Evolutionary conservation across 208 protist species (phyloP).

Genomic region (Acanthamoeba culbertsoni): DNA sequence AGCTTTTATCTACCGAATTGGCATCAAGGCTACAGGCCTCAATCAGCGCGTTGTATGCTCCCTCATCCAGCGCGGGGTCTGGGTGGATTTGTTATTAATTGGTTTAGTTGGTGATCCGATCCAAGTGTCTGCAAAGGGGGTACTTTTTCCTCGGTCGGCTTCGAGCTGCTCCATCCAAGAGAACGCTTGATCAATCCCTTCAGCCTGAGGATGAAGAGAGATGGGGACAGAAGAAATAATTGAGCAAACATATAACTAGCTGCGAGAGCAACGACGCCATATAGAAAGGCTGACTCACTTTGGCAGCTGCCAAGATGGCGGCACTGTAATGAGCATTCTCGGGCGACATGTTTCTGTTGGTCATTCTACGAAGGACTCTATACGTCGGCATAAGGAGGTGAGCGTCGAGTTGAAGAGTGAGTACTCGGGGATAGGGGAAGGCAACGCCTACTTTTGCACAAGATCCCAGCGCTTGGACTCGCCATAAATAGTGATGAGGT

Average conservation of each 20-base stretch:
- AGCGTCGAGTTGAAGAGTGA: not conserved
- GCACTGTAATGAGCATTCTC: not conserved
- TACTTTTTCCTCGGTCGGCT: not conserved
- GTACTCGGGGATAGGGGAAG: not conserved
- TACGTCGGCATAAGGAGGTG: not conserved
- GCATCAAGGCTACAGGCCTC: not conserved
- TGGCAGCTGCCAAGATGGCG: not conserved
- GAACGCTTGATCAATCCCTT: not conserved
- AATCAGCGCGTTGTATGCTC: not conserved
- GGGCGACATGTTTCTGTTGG: not conserved
- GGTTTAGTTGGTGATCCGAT: too few relatives aligned
- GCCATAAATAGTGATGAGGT: not conserved
- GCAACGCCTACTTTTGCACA: not conserved
- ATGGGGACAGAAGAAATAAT: not conserved
- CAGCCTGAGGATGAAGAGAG: not conserved
- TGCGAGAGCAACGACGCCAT: not conserved
- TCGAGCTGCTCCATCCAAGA: not conserved
- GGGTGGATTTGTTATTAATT: too few relatives aligned
- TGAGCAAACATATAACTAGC: not conserved
- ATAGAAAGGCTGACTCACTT: not conserved
- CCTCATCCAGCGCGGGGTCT: not conserved
- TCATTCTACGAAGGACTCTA: not conserved
- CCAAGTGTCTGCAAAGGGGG: not conserved
- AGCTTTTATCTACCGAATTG: not conserved
- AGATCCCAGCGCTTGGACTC: conserved; percentile 32